phyloP scores from a whole-genome alignment of 139 green algal genomes.

The Asterochloris sp. region DNA sequence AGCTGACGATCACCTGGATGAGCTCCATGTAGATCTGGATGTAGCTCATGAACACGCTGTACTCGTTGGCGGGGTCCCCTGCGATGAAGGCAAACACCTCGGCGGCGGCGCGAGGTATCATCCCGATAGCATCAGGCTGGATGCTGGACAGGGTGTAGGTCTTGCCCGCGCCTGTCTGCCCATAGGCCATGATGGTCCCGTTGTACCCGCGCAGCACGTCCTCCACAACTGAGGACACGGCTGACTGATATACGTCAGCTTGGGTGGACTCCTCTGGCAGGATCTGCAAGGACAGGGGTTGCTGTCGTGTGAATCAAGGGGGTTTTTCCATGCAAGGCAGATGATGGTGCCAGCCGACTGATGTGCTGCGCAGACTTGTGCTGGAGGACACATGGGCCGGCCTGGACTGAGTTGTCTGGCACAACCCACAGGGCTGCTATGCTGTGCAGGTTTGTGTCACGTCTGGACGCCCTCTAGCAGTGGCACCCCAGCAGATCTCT shows the following conservation, averaged over 20 bases:
- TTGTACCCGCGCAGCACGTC: slow-evolving; percentile 83
- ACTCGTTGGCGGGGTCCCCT: slow-evolving; percentile 50
- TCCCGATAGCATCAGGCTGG: slow-evolving; percentile 61
- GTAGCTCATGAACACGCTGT: slow-evolving; percentile 75
- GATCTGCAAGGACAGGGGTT: slow-evolving; percentile 27
- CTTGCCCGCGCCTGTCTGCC: slow-evolving; percentile 76
- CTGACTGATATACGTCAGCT: slow-evolving; percentile 66
- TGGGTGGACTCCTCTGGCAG: slow-evolving; percentile 52
- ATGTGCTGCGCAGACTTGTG: background rate
- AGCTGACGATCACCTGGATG: slow-evolving; percentile 45
- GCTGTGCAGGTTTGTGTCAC: background rate
- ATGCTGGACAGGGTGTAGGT: slow-evolving; percentile 76
- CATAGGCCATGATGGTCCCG: slow-evolving; percentile 81
- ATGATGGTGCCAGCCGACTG: background rate
- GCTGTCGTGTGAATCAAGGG: background rate
- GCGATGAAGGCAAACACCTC: slow-evolving; percentile 68
- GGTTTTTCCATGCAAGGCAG: background rate
- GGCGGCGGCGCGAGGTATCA: slow-evolving; percentile 69
- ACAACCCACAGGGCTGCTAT: background rate
- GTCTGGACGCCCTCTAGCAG: too few species aligned
- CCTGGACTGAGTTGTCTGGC: background rate
- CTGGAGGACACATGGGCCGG: background rate
- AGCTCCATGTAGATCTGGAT: slow-evolving; percentile 89
- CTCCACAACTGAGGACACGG: slow-evolving; percentile 56
- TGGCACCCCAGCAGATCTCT: background rate